Percentiles rank a stretch among this genome's conserved stretches.
These are phyloP conservation scores for Amniculicola lignicola DNA, from an alignment of 495 filamentous ascomycete species.

Conservation along the genomic window DNA sequence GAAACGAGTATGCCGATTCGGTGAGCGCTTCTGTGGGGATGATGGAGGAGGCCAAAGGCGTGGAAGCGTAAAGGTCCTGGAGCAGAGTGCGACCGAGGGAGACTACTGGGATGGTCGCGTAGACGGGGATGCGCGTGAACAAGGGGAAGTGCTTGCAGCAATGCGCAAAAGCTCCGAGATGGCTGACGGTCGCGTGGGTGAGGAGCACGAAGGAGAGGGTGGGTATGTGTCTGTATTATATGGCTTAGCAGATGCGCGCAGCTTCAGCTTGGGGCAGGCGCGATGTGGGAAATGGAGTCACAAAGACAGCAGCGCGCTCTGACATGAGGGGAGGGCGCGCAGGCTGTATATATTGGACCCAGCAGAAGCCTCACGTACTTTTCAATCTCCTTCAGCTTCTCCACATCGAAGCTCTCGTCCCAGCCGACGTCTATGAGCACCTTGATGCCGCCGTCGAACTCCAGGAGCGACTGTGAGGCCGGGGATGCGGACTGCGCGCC, in stretches of 20 bases:
- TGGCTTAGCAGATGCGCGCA: no score
- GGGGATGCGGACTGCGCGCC: conserved; percentile 83
- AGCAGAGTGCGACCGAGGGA: conserved; percentile 85
- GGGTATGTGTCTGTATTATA: conserved; percentile 65
- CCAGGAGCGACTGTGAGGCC: conserved; percentile 90
- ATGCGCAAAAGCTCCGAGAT: conserved; percentile 91
- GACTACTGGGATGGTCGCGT: conserved; percentile 90
- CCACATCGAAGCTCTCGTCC: conserved; percentile 83
- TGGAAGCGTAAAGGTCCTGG: conserved; percentile 89
- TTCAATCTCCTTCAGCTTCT: conserved; percentile 79
- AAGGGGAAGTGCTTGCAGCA: conserved; percentile 94
- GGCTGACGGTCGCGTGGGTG: conserved; percentile 85
- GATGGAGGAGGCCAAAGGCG: conserved; percentile 78
- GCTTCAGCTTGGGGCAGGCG: no score
- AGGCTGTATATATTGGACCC: no score
- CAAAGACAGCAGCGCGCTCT: no score
- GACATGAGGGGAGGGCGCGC: no score
- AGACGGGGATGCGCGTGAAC: conserved; percentile 91
- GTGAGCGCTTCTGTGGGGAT: conserved; percentile 66
- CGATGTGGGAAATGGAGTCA: no score
- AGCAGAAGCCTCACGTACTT: no score
- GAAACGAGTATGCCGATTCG: conserved; percentile 56
- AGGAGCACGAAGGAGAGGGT: conserved; percentile 92
- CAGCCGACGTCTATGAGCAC: conserved; percentile 92
- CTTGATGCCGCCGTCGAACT: conserved; percentile 95